Base-by-base conservation (phyloP, 495 filamentous ascomycete genomes). In the Aspergillus olivimuriae region DNA sequence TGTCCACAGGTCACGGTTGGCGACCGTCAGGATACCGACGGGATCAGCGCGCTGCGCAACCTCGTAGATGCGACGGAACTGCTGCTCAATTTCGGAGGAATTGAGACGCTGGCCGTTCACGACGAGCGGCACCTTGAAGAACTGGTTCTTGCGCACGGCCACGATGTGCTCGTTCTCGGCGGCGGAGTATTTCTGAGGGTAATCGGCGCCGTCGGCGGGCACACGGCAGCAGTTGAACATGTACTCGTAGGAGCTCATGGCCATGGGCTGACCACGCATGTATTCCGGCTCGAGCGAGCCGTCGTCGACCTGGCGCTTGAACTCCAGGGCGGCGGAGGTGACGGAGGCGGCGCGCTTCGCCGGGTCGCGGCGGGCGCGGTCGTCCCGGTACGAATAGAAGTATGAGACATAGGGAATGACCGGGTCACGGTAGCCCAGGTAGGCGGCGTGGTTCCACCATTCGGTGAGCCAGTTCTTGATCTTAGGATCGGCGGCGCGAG, bases 401-500 rank as follows among this genome's bases (percentile, higher is more conserved):
- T 99, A 99, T 62, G 88, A 94, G 51, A 99, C 94, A 61, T 97
- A 99, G 43, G 94, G 94, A 21, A 97, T 86, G 20, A 99, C 87
- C 26, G 94, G 94, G 65, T 96, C 94, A 46, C 91, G 86, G 73
- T 95, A 95, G 45, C 60, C 76, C 42, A 99, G 76, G 68, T 99
- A 99, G 30, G 92, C 90, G 2, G 78, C 76, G 43, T 90, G 76
- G 66, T 96, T 95, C 94, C 94, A 99, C 94, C 94, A 99, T 54
- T 97, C 90, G 47, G 80, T 77, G 14, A 99, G 62, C 94, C 94
- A 99, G 72, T 96, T 99, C 67, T 86, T 87, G 65, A 75, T 65
- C 47, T 87, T 82, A 35, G 94, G 86, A 55, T 95, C 78, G 43
- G 88, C 86, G 26, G 87, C 79, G 42, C 85, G 81, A 32, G 86